Evolutionary conservation across 179 eudicot species (phyloP), one percentile per base, ranked within the genome.

Genomic region (Amaranthus tricolor): DNA sequence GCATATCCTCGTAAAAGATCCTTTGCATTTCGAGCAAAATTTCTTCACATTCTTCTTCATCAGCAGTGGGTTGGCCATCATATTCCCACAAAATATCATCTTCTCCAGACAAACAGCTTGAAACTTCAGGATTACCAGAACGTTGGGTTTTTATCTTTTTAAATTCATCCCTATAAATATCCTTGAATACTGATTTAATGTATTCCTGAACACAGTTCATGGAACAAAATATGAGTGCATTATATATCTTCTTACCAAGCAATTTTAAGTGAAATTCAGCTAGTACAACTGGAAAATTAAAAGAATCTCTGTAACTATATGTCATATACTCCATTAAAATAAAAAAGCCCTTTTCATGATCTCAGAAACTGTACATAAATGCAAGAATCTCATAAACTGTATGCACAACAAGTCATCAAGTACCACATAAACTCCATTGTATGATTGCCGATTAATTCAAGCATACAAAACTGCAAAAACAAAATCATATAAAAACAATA

Each of bases 1-100:
- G 67, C 21, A 86, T 80, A 82, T 94, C 96, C 65, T 92, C 97
- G 54, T 94, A 92, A 77, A 94, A 92, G 66, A 92, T 88, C 79
- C 89, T 89, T 76, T 94, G 97, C 97, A 94, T 92, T 81, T 94
- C 96, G 13, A 94, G 74, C 76, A 94, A 76, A 45, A 94, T 88
- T 58, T 92, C 98, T 79, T 92, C 98, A 73, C 97, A 88, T 74
- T 94, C 97, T 31, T 87, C 92, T 83, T 90, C 74, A 84, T 85
- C 86, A 84, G 87, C 86, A 53, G 84, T 81, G 47, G 76, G 91
- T 66, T 85, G 78, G 74, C 98, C 96, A 76, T 89, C 90, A 78
- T 89, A 94, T 73, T 93, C 95, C 97, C 96, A 92, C 73, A 94
- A 82, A 63, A 76, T 52, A 78, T 95, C 97, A 71, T 87, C 90